Base-by-base conservation (phyloP, 768 basidiomycete species). In the Saitozyma sp. region DNA sequence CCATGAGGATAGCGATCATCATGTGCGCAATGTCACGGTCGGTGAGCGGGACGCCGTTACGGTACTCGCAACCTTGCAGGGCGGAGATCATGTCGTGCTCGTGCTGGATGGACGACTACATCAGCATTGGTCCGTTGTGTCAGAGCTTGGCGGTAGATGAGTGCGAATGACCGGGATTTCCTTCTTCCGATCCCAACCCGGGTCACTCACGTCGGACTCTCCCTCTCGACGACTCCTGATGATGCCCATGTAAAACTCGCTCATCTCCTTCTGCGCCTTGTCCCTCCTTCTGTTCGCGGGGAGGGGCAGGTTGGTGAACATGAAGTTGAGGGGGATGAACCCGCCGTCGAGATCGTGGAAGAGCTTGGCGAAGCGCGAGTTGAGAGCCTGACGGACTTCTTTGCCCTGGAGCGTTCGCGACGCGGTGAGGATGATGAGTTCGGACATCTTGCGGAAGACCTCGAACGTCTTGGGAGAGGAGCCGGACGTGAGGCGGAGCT, bases 1-100 rank as follows among this genome's bases (percentile, higher is more conserved):
- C 96, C 96, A 99, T 98, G 66, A 99, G 87, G 51, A 99, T 85
- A 14, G 96, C 96, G 73, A 97, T 99, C 89, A 99, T 87, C 76
- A 99, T 94, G 77, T 98, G 96, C 0, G 96, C 93, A 63, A 98
- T 89, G 79, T 98, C 92, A 68, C 89, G 88, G 75, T 99, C 93
- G 64, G 83, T 84, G 46, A 98, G 84, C 2, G 83, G 75, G 50
- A 84, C 83, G 59, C 96, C 96, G 69, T 85, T 84, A 66, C 90
- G 89, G 81, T 99, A 98, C 55, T 82, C 85, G 76, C 93, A 90
- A 64, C 87, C 84, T 80, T 88, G 84, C 17, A 99, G 85, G 1
- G 94, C 88, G 13, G 88, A 85, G 71, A 98, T 90, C 90, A 98
- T 96, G 76, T 98, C 96, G 69, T 88, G 85, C 62, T 89, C 90